Evolutionary conservation across 2,329 filamentous ascomycete genomes (phyloP).

Genomic region (Coniella lustricola): DNA sequence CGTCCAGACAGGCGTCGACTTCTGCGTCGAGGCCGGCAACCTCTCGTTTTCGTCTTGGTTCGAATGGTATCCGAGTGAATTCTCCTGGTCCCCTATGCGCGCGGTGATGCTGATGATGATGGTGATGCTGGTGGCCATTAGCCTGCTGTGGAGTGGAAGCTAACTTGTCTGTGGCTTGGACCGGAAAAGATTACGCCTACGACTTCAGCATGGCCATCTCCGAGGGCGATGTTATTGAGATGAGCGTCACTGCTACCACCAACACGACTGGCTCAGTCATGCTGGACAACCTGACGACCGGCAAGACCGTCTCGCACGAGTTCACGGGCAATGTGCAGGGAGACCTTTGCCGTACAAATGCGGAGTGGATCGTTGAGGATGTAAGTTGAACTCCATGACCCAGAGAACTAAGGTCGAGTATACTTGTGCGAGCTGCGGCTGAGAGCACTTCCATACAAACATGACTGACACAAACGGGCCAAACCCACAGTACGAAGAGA

Average conservation of each 20-base stretch:
- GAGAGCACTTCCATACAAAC: too few species aligned
- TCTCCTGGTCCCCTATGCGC: too few species aligned
- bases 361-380: constrained; percentile 56
- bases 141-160: too few species aligned
- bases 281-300: constrained; percentile 42
- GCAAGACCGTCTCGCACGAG: constrained; percentile 40
- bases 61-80: constrained; percentile 45
- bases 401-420: too few species aligned
- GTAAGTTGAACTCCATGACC: neutral
- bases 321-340: constrained; percentile 29
- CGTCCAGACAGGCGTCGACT: constrained; percentile 50
- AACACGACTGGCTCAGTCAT: constrained; percentile 33
- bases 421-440: neutral
- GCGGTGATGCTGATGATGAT: too few species aligned
- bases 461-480: neutral
- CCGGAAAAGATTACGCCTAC: constrained; percentile 32
- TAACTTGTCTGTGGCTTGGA: too few species aligned
- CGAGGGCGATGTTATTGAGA: constrained; percentile 11
- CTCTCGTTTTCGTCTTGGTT: constrained; percentile 45
- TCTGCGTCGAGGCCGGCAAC: constrained; percentile 34
- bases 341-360: constrained; percentile 33
- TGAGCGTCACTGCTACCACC: constrained; percentile 27
- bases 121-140: too few species aligned
- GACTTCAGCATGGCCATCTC: constrained; percentile 4
- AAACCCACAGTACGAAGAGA: constrained; percentile 26